Percentiles rank a stretch among this genome's conserved stretches.
These are phyloP conservation scores for Thamnidium elegans DNA, from an alignment of 192 early-diverging fungal species.

Conservation along the genomic window DNA sequence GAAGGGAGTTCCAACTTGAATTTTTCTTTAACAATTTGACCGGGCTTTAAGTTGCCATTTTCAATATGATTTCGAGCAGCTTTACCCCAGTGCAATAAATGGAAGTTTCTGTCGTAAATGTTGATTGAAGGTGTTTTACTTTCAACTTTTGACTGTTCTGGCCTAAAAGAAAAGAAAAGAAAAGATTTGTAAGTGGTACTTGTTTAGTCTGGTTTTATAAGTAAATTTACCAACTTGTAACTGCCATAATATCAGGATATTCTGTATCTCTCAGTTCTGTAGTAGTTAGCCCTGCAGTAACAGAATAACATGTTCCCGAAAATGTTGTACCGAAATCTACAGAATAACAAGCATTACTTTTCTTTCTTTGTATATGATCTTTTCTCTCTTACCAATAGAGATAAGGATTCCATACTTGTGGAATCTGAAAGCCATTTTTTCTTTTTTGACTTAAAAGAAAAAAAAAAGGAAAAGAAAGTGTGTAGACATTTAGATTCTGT, in stretches of 20 bases:
- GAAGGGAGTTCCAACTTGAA: background rate
- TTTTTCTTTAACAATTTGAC: background rate
- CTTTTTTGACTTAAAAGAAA: background rate
- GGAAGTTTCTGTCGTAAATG: slow-evolving; percentile 1
- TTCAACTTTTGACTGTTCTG: background rate
- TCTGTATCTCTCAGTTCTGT: background rate
- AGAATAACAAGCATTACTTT: background rate
- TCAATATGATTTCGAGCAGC: background rate
- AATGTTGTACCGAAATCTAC: slow-evolving; percentile 16
- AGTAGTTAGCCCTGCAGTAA: background rate
- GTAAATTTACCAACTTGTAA: background rate
- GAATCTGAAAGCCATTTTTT: background rate
- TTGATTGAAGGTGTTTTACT: background rate
- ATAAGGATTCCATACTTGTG: background rate
- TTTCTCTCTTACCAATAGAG: slow-evolving; percentile 6
- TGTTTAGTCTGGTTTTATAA: background rate
- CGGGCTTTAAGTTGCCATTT: background rate
- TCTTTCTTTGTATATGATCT: background rate
- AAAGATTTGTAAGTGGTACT: background rate
- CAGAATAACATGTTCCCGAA: slow-evolving; percentile 8
- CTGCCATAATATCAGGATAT: background rate
- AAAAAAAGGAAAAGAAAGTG: background rate
- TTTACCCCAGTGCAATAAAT: slow-evolving; percentile 6
- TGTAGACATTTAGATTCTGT: too few relatives aligned
- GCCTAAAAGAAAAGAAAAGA: background rate